These are phyloP conservation scores for Calonectria montana DNA, from an alignment of 2,329 filamentous ascomycete species.

Conservation along the genomic window DNA sequence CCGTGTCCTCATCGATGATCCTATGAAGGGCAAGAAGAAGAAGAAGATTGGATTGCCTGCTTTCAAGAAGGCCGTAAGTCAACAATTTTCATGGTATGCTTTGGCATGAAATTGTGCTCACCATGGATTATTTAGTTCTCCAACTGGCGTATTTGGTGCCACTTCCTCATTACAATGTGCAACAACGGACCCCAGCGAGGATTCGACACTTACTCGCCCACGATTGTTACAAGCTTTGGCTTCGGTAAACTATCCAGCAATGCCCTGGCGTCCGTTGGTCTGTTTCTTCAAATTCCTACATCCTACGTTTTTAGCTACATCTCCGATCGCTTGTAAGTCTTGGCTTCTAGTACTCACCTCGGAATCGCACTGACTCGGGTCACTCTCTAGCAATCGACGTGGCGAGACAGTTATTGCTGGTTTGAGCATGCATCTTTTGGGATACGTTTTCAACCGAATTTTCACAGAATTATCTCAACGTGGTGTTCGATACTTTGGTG, in stretches of 20 bases:
- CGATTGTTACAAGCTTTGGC: constrained; percentile 64
- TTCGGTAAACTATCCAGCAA: constrained; percentile 61
- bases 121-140: constrained; percentile 48
- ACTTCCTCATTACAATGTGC: constrained; percentile 61
- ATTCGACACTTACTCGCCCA: constrained; percentile 65
- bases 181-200: constrained; percentile 61
- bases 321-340: constrained; percentile 62
- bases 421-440: constrained; percentile 59
- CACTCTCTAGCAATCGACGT: constrained; percentile 52
- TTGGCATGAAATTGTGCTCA: background rate
- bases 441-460: constrained; percentile 65
- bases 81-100: background rate
- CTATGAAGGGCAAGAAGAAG: constrained; percentile 61
- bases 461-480: constrained; percentile 58
- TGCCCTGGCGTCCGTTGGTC: constrained; percentile 65
- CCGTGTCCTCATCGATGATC: constrained; percentile 56
- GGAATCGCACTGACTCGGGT: background rate
- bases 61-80: constrained; percentile 56
- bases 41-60: constrained; percentile 55
- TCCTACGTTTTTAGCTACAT: constrained; percentile 64
- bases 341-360: background rate
- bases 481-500: constrained; percentile 63
- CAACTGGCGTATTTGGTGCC: constrained; percentile 64
- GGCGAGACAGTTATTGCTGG: constrained; percentile 65
- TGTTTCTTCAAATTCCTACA: constrained; percentile 63